Evolutionary conservation across 495 filamentous ascomycete species (phyloP), one percentile per base, ranked within the genome.

Genomic region (Neurospora sp.): DNA sequence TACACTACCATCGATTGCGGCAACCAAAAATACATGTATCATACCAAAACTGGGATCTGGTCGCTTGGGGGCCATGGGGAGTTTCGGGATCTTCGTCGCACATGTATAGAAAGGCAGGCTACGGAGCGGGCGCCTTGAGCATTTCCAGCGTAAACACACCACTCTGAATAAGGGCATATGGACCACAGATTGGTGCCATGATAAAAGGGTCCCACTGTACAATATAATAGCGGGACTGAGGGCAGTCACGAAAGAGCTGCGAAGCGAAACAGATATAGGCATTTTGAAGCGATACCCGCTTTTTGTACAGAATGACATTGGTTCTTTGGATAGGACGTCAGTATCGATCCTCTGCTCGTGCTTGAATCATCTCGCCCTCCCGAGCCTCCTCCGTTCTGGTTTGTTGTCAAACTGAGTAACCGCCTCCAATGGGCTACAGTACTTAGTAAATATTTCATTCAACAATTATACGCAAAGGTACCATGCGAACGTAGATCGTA

Each of bases 141-240:
- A 78, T 77, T 78, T 78, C 66, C 71, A 72, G 38, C 69, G 76
- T 38, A 43, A 69, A n/a, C 73, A 78, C 76, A 78, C 76, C 76
- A 78, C 76, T 78, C 76, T 74, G 43, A 70, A 69, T 39, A 66
- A 69, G 71, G 71, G 69, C 69, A 70, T 71, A 28, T 37, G 39
- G 40, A n/a, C 39, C 21, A 69, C 34, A 38, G 36, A 17, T 39
- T 54, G 71, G 28, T 66, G 24, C 54, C 28, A 66, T 66, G 54
- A 66, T 17, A 19, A 66, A 66, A 66, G 9, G 54, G 54, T 66
- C 24, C 34, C 24, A 66, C 28, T 66, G 54, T 66, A 66, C 54
- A 66, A 66, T 66, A 66, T 66, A 66, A 66, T 66, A 66, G 54
- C 54, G 28, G 28, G 54, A 34, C 54, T 66, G 28, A 36, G 28